These are phyloP conservation scores for Lycium barbarum DNA, from an alignment of 257 asterid genomes.

Conservation along the genomic window DNA sequence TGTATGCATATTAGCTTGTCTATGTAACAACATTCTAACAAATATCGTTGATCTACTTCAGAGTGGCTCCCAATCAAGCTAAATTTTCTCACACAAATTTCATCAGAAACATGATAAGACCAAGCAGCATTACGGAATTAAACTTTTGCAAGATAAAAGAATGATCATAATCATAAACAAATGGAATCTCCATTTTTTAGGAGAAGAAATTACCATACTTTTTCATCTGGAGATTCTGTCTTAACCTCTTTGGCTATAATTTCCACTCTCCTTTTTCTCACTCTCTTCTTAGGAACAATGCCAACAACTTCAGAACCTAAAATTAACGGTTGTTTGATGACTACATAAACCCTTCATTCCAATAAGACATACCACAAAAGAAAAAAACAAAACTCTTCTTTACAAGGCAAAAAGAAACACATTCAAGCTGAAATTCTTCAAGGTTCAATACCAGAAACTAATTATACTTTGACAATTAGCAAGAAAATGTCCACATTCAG, in stretches of 20 bases:
- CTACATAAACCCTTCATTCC: not conserved
- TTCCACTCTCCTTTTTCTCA: not conserved
- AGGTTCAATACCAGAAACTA: too few relatives aligned
- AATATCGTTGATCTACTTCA: not conserved
- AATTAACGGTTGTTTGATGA: not conserved
- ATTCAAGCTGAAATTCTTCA: not conserved
- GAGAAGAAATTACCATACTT: not conserved
- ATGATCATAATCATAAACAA: not conserved
- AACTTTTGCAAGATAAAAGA: not conserved
- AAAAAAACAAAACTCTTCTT: not conserved
- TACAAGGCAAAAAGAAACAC: not conserved
- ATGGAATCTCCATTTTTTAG: not conserved
- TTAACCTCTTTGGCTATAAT: not conserved
- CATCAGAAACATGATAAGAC: not conserved
- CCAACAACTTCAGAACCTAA: constrained; percentile 14
- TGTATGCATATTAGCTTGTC: not conserved
- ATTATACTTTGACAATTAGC: not conserved
- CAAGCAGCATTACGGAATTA: not conserved
- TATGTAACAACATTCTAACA: not conserved
- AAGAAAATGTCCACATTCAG: not conserved
- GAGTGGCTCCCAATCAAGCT: not conserved
- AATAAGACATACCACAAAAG: not conserved
- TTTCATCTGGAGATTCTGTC: not conserved
- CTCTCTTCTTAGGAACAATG: not conserved
- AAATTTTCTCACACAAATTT: not conserved